Evolutionary conservation across 2,329 filamentous ascomycete species (phyloP).

Genomic region (Akanthomyces uredinophilus): DNA sequence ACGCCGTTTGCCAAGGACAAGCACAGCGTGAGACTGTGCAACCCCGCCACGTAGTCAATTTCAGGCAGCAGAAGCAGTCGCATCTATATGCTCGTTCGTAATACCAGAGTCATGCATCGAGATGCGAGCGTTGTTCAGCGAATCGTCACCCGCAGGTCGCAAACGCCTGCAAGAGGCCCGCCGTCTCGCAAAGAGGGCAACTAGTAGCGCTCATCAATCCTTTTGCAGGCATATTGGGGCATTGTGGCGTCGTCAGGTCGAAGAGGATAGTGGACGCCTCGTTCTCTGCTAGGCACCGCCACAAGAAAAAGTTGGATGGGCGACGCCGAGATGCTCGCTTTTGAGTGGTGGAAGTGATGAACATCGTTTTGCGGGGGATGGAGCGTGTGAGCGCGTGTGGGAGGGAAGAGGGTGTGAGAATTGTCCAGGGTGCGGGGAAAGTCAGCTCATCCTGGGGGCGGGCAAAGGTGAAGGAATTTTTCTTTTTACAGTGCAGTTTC

Average conservation of each 20-base stretch:
- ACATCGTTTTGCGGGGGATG: not conserved
- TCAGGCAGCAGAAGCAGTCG: not conserved
- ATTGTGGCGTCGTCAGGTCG: not conserved
- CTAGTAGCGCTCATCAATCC: not conserved
- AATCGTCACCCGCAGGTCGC: not conserved
- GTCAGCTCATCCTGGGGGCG: not conserved
- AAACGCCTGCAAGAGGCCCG: not conserved
- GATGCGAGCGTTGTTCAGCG: not conserved
- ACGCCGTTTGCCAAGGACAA: not conserved
- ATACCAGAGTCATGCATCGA: constrained; percentile 2
- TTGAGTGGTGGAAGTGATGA: not conserved
- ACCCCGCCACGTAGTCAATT: not conserved
- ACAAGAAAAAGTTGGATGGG: not conserved
- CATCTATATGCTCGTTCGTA: not conserved
- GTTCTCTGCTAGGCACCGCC: not conserved
- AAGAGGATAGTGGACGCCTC: constrained; percentile 2
- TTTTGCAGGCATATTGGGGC: not conserved
- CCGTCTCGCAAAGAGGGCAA: not conserved
- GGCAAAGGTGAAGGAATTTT: too few relatives aligned
- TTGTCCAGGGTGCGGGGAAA: not conserved
- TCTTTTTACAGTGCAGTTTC: not conserved
- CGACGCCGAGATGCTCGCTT: not conserved
- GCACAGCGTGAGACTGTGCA: not conserved
- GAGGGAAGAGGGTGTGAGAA: not conserved
- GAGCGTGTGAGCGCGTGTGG: too few relatives aligned